These are phyloP conservation scores for Rhodotorula sp. DNA, from an alignment of 1,284 basidiomycete genomes.

Conservation along the genomic window DNA sequence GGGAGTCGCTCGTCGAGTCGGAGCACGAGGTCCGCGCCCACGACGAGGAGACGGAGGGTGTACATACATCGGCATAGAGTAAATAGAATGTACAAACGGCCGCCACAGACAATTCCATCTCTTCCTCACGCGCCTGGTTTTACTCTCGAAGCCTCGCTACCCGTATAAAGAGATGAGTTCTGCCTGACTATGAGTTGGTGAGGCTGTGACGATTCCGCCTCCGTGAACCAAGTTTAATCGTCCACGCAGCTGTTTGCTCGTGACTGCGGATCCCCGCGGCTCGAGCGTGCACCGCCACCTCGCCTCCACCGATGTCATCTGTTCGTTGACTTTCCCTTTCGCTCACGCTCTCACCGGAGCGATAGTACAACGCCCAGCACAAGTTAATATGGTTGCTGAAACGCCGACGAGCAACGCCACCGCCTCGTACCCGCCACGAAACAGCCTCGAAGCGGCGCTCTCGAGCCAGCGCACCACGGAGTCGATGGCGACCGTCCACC, in stretches of 20 bases:
- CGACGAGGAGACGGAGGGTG: constrained; percentile 4
- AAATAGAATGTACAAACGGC: too few relatives aligned
- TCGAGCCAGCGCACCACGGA: constrained; percentile 1
- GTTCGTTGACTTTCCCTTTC: neutral
- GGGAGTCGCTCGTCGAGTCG: neutral
- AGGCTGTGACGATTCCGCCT: too few relatives aligned
- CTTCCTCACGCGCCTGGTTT: too few relatives aligned
- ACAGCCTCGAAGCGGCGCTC: constrained; percentile 10
- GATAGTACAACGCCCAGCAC: neutral
- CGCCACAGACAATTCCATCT: too few relatives aligned
- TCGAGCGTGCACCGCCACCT: constrained; percentile 1
- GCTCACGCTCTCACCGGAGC: neutral
- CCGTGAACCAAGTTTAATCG: too few relatives aligned
- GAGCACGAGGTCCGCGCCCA: neutral
- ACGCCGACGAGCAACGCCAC: neutral
- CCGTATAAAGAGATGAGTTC: too few relatives aligned
- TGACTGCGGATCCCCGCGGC: neutral
- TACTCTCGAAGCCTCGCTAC: too few relatives aligned
- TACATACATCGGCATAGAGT: neutral
- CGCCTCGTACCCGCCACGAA: constrained; percentile 15
- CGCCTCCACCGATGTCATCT: neutral
- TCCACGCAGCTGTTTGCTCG: too few relatives aligned
- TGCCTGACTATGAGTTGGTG: too few relatives aligned
- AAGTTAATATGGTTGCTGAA: neutral
- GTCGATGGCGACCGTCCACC: neutral